Base-by-base conservation (phyloP, 257 asterid species). In the Osmanthus fragrans region DNA sequence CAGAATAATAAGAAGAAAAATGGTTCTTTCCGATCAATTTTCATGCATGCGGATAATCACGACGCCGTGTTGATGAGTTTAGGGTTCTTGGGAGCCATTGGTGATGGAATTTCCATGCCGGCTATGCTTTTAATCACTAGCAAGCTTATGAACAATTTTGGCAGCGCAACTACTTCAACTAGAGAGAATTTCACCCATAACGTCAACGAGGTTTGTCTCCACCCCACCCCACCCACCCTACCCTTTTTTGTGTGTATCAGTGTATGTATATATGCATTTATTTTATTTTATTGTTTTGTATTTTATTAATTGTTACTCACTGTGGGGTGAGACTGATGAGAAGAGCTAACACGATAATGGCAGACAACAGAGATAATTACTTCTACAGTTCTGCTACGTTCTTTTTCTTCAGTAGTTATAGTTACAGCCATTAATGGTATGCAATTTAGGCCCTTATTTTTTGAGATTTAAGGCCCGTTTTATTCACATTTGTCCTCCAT, bases 21-120 rank as follows among this genome's bases (percentile, higher is more conserved):
- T 45, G 81, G 80, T n/a, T 82, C 86, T 15, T 88, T 89, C 16
- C 33, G 82, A 29, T 84, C 88, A 32, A 88, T 91, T 65, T 91
- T 92, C 89, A 90, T 85, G 92, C 94, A 88, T 76, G 92, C 98
- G 1, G 97, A 92, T 74, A 58, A 68, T 0, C 72, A 79, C 49
- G 98, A 94, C 47, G 75, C 56, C 67, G 40, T 80, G 70, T 69
- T 94, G 84, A 92, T 92, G 97, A 42, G 77, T n/a, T 18, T 91
- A 21, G 98, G 98, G 2, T 73, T 90, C 12, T 5, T 94, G 1
- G 98, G 97, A 2, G 82, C 97, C 0, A 47, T 87, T 10, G 91
- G 92, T 1, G 97, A 94, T 29, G 98, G 98, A 32, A 13, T 88
- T 39, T 83, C 93, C 71, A 84, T 90, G 91, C 97, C 97, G 2